Evolutionary conservation across 768 basidiomycete genomes (phyloP), one percentile per base, ranked within the genome.

Genomic region (Pleurotus tuber-regium): DNA sequence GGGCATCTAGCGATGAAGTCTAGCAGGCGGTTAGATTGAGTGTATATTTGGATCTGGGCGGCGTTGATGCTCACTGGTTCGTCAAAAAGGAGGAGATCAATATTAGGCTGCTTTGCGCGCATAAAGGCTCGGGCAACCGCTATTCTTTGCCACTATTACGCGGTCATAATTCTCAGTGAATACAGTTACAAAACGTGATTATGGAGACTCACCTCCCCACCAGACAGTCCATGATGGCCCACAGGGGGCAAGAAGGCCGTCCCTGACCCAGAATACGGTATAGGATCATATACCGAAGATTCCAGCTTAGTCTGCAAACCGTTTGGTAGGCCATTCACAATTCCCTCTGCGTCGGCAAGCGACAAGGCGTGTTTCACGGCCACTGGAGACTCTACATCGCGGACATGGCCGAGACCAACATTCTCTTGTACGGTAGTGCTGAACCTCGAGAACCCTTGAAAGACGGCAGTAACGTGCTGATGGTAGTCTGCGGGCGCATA

Each of bases 111-210:
- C 60, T 74, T 78, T 42, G 88, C 86, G 54, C 91, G 76, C 87
- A 93, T 90, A 61, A 94, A 93, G 12, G 90, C 88, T 42, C 92
- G 79, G 41, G 91, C 87, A 43, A 94, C 78, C 14, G 92, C 91
- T 51, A 95, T 80, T 58, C 88, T 74, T 69, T 92, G 90, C 91
- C 91, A 92, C 88, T 92, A 62, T 16, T n/a, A n/a, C n/a, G n/a
- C n/a, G n/a, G n/a, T n/a, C n/a, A n/a, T n/a, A n/a, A n/a, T n/a
- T n/a, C n/a, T n/a, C n/a, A n/a, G n/a, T n/a, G n/a, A n/a, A n/a
- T n/a, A n/a, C n/a, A 54, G 21, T 41, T 28, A 26, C 42, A 26
- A 12, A 40, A 36, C 41, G 23, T 10, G 14, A 44, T n/a, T n/a
- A 40, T 54, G 35, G 16, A 54, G 21, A 56, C 79, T 59, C 66